Evolutionary conservation across 805 yeast genomes (phyloP).

Genomic region (Nakazawaea laoshanensis): DNA sequence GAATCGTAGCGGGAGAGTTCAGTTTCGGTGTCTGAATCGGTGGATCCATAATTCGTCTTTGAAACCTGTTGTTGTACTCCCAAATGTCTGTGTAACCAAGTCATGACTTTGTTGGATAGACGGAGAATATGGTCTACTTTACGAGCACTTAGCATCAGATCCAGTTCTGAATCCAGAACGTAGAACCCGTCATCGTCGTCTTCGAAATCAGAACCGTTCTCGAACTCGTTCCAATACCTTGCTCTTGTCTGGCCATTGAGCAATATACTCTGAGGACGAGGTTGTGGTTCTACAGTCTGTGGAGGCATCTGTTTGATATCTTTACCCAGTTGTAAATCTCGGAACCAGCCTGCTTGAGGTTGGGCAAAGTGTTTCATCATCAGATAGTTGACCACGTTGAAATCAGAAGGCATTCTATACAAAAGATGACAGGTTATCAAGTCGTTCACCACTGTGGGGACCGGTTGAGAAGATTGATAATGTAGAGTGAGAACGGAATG

Average conservation of each 20-base stretch:
- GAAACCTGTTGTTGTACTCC: background rate
- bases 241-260: conserved; percentile 19
- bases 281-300: conserved; percentile 4
- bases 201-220: conserved; percentile 48
- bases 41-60: conserved; percentile 4
- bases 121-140: conserved; percentile 16
- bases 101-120: conserved; percentile 15
- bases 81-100: conserved; percentile 4
- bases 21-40: conserved; percentile 6
- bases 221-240: conserved; percentile 61
- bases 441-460: conserved; percentile 29
- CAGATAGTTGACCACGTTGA: conserved; percentile 20
- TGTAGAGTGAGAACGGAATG: conserved; percentile 40
- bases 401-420: conserved; percentile 17
- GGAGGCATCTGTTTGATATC: conserved; percentile 39
- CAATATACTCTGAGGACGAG: conserved; percentile 17
- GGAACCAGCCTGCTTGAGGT: conserved; percentile 23
- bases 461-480: conserved; percentile 22
- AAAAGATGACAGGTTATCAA: conserved; percentile 40
- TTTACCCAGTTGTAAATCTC: conserved; percentile 14
- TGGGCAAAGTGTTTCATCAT: conserved; percentile 17
- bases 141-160: conserved; percentile 15
- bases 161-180: conserved; percentile 16
- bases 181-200: conserved; percentile 28
- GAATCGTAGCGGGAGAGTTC: conserved; percentile 7